Evolutionary conservation across 1,284 basidiomycete genomes (phyloP), one percentile per base, ranked within the genome.

Genomic region (Fomitopsis pinicola): DNA sequence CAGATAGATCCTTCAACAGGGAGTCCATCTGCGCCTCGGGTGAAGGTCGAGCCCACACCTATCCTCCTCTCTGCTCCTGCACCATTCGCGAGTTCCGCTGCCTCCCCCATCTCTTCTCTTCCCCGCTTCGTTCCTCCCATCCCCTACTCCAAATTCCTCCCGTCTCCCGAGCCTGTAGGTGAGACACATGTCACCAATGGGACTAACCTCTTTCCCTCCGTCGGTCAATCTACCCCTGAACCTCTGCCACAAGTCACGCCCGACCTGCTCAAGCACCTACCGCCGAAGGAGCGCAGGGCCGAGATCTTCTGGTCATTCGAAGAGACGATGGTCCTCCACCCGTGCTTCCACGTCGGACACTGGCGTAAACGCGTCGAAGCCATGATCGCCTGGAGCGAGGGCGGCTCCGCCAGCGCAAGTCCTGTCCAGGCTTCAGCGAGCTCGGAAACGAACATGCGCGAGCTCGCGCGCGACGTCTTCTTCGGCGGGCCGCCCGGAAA

Each of bases 291-390:
- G 1, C 69, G 73, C 50, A 77, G 81, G 30, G 72, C 75, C 12
- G 73, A 72, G 28, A 73, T 79, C 2, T 71, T 77, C 5, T 72
- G 74, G 44, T 74, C 75, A 4, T 69, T 82, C n/a, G 73, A 76
- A 53, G 77, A 80, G 50, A 75, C 77, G 2, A 75, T 82, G 72
- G 75, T 73, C 59, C 77, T 82, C 65, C 80, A 79, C 50, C 82
- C 82, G 1, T 83, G 75, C 58, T 76, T 83, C 68, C 83, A 82
- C 66, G 75, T 81, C 36, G 77, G 75, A n/a, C 75, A 81, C 58
- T 83, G 83, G 64, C 76, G 75, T 59, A 69, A 75, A 55, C 80
- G 82, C 7, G 70, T 80, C 48, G 77, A 81, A 28, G 75, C 72
- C 15, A 78, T 84, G 76, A 78, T 82, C 67, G 67, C 64, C 35